phyloP scores from a whole-genome alignment of 176 grass and related monocot genomes.

The Triticum dicoccoides region DNA sequence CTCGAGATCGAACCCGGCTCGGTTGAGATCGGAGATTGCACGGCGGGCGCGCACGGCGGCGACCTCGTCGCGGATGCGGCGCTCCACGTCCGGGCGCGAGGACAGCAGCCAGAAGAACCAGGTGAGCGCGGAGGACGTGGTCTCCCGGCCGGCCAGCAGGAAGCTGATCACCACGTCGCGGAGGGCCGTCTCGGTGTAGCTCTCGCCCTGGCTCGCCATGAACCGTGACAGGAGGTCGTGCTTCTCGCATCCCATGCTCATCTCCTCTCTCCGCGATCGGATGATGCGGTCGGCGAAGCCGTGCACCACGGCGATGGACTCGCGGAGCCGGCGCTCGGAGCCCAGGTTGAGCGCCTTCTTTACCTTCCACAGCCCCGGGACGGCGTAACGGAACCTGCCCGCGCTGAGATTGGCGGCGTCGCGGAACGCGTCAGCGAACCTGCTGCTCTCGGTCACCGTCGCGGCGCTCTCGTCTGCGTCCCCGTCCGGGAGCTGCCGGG shows the following conservation, averaged over 20 bases:
- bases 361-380: neutral
- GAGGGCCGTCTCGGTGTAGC: conserved; percentile 47
- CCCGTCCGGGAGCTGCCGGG: neutral
- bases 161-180: conserved; percentile 75
- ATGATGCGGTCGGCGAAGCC: conserved; percentile 51
- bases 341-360: conserved; percentile 55
- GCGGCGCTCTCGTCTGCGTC: neutral
- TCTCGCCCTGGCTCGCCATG: conserved; percentile 39
- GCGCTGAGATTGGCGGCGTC: neutral
- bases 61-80: conserved; percentile 54
- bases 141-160: conserved; percentile 60
- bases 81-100: conserved; percentile 43
- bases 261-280: conserved; percentile 36
- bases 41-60: conserved; percentile 17
- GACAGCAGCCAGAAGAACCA: conserved; percentile 83
- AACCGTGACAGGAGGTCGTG: conserved; percentile 63
- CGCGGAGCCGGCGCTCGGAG: conserved; percentile 43
- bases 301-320: conserved; percentile 62
- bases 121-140: conserved; percentile 55
- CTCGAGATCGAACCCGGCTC: conserved; percentile 34
- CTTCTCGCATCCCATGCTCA: conserved; percentile 8
- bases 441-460: neutral
- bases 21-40: too few relatives aligned
- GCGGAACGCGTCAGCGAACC: neutral
- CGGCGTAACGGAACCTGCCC: neutral